Evolutionary conservation across 192 early-diverging fungal genomes (phyloP).

Genomic region (Geranomyces michiganensis): DNA sequence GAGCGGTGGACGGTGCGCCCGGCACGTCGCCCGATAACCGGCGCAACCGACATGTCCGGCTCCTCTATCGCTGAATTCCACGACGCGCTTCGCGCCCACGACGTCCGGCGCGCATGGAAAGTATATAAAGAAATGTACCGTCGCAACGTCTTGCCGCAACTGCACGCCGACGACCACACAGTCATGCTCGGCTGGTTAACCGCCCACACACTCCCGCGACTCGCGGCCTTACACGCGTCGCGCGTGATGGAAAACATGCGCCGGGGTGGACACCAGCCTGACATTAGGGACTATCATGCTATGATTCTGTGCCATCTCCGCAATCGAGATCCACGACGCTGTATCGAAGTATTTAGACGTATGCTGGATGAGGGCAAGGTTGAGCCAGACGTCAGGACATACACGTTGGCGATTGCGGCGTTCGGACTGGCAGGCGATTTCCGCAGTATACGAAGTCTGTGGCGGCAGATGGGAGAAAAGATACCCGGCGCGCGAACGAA

Average conservation of each 20-base stretch:
- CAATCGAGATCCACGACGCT: conserved; percentile 4
- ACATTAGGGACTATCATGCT: conserved; percentile 33
- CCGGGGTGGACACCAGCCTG: background rate
- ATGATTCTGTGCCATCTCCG: conserved; percentile 29
- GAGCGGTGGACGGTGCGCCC: conserved; percentile 9
- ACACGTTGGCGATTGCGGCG: conserved; percentile 29
- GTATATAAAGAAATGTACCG: conserved; percentile 31
- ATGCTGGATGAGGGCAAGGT: conserved; percentile 15
- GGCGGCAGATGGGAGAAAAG: conserved; percentile 14
- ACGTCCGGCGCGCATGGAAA: conserved; percentile 24
- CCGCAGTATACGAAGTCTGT: conserved; percentile 13
- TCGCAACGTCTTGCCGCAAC: background rate
- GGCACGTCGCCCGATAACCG: background rate
- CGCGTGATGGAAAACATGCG: conserved; percentile 21
- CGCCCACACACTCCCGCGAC: conserved; percentile 18
- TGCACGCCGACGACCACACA: conserved; percentile 35
- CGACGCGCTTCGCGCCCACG: conserved; percentile 23
- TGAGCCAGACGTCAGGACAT: conserved; percentile 27
- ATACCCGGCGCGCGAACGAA: conserved; percentile 23
- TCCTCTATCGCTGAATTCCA: conserved; percentile 15
- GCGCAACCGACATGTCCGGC: background rate
- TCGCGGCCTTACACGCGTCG: conserved; percentile 12
- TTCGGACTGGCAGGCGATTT: conserved; percentile 16
- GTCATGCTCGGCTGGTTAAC: conserved; percentile 19
- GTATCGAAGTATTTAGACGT: background rate